phyloP scores from a whole-genome alignment of 2,329 filamentous ascomycete genomes.

The Talaromyces sp. region DNA sequence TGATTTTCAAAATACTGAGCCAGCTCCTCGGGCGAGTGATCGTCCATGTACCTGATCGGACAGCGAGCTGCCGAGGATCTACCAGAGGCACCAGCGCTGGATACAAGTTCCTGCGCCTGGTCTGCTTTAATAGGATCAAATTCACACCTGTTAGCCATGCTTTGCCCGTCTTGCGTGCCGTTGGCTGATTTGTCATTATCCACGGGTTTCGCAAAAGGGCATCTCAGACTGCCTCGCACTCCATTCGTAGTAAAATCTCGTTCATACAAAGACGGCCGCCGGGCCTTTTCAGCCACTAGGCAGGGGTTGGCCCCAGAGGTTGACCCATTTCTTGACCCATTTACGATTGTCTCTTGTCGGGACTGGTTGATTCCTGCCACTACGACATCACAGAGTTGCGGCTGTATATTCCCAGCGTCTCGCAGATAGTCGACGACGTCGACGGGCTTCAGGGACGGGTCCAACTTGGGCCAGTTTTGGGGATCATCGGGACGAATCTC shows the following conservation, averaged over 20 bases:
- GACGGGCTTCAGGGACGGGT: slow-evolving; percentile 60
- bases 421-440: slow-evolving; percentile 53
- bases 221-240: slow-evolving; percentile 70
- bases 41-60: slow-evolving; percentile 86
- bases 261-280: slow-evolving; percentile 65
- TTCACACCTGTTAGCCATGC: slow-evolving; percentile 34
- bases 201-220: slow-evolving; percentile 64
- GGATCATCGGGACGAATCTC: slow-evolving; percentile 25
- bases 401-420: slow-evolving; percentile 62
- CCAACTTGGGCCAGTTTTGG: slow-evolving; percentile 31
- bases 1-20: slow-evolving; percentile 91
- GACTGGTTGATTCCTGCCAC: slow-evolving; percentile 22
- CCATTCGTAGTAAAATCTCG: slow-evolving; percentile 87
- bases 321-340: slow-evolving; percentile 23
- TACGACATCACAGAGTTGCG: slow-evolving; percentile 39
- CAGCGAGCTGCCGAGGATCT: slow-evolving; percentile 60
- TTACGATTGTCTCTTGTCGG: slow-evolving; percentile 2
- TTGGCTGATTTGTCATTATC: slow-evolving; percentile 32
- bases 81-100: slow-evolving; percentile 32
- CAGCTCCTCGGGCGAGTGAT: slow-evolving; percentile 88
- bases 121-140: slow-evolving; percentile 54
- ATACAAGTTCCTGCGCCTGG: slow-evolving; percentile 38
- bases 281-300: slow-evolving; percentile 42
- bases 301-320: slow-evolving; percentile 30
- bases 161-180: slow-evolving; percentile 30